Base-by-base conservation (phyloP, 129 eudicot genomes). In the Chrysanthemum makinoi region DNA sequence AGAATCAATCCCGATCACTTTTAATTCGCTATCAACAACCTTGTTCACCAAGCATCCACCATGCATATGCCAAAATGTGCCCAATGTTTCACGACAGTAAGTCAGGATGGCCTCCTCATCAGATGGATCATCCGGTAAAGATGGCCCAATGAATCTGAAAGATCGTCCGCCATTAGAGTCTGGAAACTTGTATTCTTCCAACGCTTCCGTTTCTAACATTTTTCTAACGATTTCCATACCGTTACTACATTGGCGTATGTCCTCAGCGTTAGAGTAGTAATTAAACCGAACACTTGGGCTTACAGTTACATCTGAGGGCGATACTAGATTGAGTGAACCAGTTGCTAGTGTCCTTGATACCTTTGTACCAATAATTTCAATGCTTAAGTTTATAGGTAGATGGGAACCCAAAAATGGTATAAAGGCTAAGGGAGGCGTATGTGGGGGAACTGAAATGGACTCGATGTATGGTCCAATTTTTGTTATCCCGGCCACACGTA, bases 11-110 rank as follows among this genome's bases (percentile, higher is more conserved):
- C 72, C 72, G 10, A 74, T 54, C 12, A 74, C 79, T 55, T 65
- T 65, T 26, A 74, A 64, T 30, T 74, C 16, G 17, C 65, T 15
- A 65, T 74, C 79, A 3, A 75, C 79, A 16, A 75, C 79, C 53
- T 75, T 75, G 4, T 65, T 53, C 43, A 65, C 79, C 39, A 65
- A 63, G 22, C 72, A 65, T 75, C 79, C 79, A 10, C 79, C 79
- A 65, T 64, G 72, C 12, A 33, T 51, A 65, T 75, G 79, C 62
- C 62, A 75, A 19, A 35, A 28, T 60, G 65, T 24, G 44, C 43
- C 26, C 65, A 26, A 24, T 5, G 65, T 60, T 60, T 26, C 44
- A 2, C 65, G 65, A 60, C 65, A 60, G 30, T 26, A 60, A 0
- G 17, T 60, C 8, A 22, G 10, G 6, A 60, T 24, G 2, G 65